phyloP scores from a whole-genome alignment of 2,329 filamentous ascomycete species.

The Hymenoscyphus repandus region DNA sequence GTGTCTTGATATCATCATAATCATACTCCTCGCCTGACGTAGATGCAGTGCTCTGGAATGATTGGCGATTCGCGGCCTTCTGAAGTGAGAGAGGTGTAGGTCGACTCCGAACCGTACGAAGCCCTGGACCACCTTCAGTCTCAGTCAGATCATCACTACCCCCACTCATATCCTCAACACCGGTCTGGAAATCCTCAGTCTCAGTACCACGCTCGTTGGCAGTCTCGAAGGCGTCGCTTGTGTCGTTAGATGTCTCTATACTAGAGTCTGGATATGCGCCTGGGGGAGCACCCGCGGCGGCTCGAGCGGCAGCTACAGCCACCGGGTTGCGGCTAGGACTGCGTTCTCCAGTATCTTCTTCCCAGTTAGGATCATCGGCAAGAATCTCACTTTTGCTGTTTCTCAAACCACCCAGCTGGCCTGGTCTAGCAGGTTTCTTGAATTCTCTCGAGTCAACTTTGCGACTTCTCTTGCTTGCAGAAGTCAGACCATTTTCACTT shows the following conservation, averaged over 20 bases:
- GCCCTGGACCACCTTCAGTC: constrained; percentile 56
- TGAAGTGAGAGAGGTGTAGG: constrained; percentile 37
- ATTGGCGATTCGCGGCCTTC: constrained; percentile 54
- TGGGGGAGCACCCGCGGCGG: constrained; percentile 27
- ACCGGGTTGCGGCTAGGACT: constrained; percentile 50
- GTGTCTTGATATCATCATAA: constrained; percentile 59
- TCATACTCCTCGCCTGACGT: constrained; percentile 71
- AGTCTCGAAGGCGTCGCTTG: constrained; percentile 62
- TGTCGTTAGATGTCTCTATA: constrained; percentile 79
- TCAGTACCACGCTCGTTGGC: constrained; percentile 79
- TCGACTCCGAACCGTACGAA: constrained; percentile 29
- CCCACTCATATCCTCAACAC: constrained; percentile 73
- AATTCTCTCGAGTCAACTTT: constrained; percentile 61
- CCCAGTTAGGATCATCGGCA: constrained; percentile 80
- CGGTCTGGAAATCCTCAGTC: constrained; percentile 93
- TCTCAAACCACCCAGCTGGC: constrained; percentile 69
- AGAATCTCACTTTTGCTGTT: constrained; percentile 73
- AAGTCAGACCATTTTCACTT: constrained; percentile 39
- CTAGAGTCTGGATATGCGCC: constrained; percentile 42
- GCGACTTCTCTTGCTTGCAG: constrained; percentile 51
- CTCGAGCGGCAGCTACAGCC: constrained; percentile 26
- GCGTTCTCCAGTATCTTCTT: constrained; percentile 61
- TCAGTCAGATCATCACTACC: constrained; percentile 70
- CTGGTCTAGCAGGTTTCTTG: constrained; percentile 73
- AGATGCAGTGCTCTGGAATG: constrained; percentile 83